phyloP scores from a whole-genome alignment of 129 eudicot species.

The Kitagawia praeruptora region DNA sequence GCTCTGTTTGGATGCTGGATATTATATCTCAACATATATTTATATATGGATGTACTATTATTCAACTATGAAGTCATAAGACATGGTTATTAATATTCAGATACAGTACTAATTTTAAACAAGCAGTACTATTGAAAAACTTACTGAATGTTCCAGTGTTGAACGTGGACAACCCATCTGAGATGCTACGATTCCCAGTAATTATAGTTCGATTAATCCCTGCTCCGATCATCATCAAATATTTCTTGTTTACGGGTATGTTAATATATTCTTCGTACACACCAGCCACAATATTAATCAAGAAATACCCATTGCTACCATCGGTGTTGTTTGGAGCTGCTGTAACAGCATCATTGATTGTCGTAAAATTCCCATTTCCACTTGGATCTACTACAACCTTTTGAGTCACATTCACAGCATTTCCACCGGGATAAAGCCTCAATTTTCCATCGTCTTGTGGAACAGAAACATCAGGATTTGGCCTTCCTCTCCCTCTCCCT shows the following conservation, averaged over 20 bases:
- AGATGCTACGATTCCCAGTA: constrained; percentile 50
- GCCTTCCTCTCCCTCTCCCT: neutral
- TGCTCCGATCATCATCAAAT: constrained; percentile 65
- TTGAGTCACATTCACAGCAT: constrained; percentile 23
- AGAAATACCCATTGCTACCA: constrained; percentile 31
- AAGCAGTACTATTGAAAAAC: neutral
- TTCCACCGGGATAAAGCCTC: constrained; percentile 8
- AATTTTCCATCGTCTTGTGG: constrained; percentile 9
- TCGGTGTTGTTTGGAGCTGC: constrained; percentile 42
- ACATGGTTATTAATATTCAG: too few relatives aligned
- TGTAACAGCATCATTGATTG: constrained; percentile 44
- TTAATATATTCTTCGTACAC: constrained; percentile 48
- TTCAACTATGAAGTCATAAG: too few relatives aligned
- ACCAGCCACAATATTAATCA: constrained; percentile 33
- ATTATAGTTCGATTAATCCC: constrained; percentile 58
- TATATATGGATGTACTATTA: too few relatives aligned
- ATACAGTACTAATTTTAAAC: too few relatives aligned
- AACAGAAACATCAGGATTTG: neutral
- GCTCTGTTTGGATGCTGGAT: too few relatives aligned
- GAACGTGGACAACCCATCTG: constrained; percentile 58
- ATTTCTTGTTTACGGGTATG: constrained; percentile 35
- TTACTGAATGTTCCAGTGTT: constrained; percentile 57
- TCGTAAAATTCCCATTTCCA: constrained; percentile 46
- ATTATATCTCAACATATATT: too few relatives aligned
- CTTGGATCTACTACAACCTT: constrained; percentile 35